Base-by-base conservation (phyloP, 129 eudicot species). In the Logfia minima region DNA sequence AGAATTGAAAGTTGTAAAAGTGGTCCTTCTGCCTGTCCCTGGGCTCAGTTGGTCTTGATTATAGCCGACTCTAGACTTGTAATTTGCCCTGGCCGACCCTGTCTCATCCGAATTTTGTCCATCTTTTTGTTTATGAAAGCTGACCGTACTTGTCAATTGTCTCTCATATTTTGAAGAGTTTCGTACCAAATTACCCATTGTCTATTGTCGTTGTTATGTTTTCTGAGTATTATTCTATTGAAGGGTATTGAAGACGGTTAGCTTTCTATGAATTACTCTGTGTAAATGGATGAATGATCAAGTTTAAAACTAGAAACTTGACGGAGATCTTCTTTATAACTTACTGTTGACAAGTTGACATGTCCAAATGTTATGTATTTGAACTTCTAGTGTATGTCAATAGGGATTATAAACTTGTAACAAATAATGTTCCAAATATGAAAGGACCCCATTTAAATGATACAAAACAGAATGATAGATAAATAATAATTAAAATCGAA, bases 41-140 rank as follows among this genome's bases (percentile, higher is more conserved):
- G 55, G 48, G 19, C 52, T 29, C 48, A 4, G n/a, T 71, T 34
- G 45, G 51, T 18, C 67, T 39, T 73, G 22, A 32, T 58, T 73
- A 19, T 72, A 19, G 14, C 32, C 17, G 31, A 48, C 29, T 16
- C 6, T 21, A 34, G 67, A 41, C 22, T 55, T 55, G 62, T 7
- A 6, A n/a, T 73, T 58, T 55, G 35, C 35, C 58, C 19, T 60
- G 39, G 43, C 14, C 45, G 35, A 16, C 14, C 6, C 2, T 2
- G 70, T 17, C 0, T 24, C 23, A 67, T 64, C 13, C 3, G 17
- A 29, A 35, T 35, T 35, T 32, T 58, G 68, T 26, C 52, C 17
- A 35, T 35, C 52, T 6, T 35, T 67, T 35, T 61, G 58, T 61
- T 60, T 14, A 74, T 37, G 9, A 72, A 55, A 72, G 64, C 22